Evolutionary conservation across 2,329 filamentous ascomycete genomes (phyloP), one percentile per base, ranked within the genome.

Genomic region (Epichloe typhina): DNA sequence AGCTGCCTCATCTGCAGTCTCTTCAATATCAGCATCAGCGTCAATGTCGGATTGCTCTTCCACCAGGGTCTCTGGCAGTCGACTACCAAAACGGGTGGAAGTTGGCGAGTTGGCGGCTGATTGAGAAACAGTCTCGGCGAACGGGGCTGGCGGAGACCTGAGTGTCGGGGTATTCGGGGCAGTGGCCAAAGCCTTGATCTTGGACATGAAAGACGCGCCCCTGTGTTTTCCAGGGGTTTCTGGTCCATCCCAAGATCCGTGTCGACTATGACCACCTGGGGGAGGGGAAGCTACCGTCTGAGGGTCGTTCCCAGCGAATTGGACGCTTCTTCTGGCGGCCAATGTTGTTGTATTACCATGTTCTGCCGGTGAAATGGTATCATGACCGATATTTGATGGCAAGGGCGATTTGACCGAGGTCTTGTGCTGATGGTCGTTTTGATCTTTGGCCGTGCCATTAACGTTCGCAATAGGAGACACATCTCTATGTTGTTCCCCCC

Each of bases 1-100:
- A 17, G 69, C 69, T n/a, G 75, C 76, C 62, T 95, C 90, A 49
- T 89, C 88, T 0, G 83, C 86, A 43, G 88, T 95, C 62, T 93
- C 88, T 63, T 54, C 52, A 15, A 52, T 39, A 46, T 54, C 51
- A 7, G 45, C 53, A 40, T 52, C 55, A 15, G 46, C 56, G 31
- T 77, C 76, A 26, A 71, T 70, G 42, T 72, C 67, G 8, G 64
- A 64, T 53, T 68, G 63, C 52, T 76, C 74, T 56, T 79, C 76
- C 41, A 70, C 66, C 50, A 81, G 64, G 1, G 74, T 79, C 19
- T 75, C 71, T 9, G 76, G 76, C 55, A 80, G 71, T 51, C 72
- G 70, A 45, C 72, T 69, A 33, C 70, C 68, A 21, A 66, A 60
- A 39, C 75, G 70, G 2, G 66, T 61, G 6, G 66, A 60, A 1